Base-by-base conservation (phyloP, 331 rosid genomes). In the Telfairia occidentalis region DNA sequence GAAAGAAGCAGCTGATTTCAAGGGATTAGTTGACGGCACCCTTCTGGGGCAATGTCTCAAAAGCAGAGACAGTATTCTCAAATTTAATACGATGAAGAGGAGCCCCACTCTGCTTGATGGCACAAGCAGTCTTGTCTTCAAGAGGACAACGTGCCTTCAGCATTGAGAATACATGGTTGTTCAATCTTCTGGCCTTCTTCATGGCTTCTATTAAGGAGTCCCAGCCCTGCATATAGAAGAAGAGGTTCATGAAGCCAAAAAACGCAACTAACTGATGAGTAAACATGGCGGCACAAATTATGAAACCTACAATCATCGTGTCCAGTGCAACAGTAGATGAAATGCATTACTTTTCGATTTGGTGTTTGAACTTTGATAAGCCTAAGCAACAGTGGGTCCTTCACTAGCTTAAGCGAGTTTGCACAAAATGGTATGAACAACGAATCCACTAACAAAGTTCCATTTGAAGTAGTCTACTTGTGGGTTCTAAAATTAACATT, bases 91-190 rank as follows among this genome's bases (percentile, higher is more conserved):
- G 90, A 84, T 89, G 98, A 37, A 94, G 73, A 61, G 98, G 98
- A 74, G 98, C 98, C 28, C 98, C 97, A 37, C 98, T 94, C 82
- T 89, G 98, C 84, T 94, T 94, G 70, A 94, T 94, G 54, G 97
- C 98, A 64, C 98, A 94, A 21, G 98, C 98, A 65, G 96, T 94
- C 84, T 91, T 94, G 84, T 94, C 98, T 82, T 94, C 98, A 59
- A 94, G 95, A 4, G 98, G 98, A 66, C 98, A 94, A 37, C 98
- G 97, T 9, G 97, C 97, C 84, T 89, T 94, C 80, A 94, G 86
- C 97, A 94, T 94, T 76, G 97, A 91, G 84, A 94, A 94, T 45
- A 94, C 98, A 54, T 94, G 98, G 79, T 94, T 94, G 88, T 94
- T 91, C 82, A 94, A 63, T 86, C 98, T 87, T 86, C 98, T 86